Evolutionary conservation across 2,329 filamentous ascomycete species (phyloP).

Genomic region (Exophiala bonariae): DNA sequence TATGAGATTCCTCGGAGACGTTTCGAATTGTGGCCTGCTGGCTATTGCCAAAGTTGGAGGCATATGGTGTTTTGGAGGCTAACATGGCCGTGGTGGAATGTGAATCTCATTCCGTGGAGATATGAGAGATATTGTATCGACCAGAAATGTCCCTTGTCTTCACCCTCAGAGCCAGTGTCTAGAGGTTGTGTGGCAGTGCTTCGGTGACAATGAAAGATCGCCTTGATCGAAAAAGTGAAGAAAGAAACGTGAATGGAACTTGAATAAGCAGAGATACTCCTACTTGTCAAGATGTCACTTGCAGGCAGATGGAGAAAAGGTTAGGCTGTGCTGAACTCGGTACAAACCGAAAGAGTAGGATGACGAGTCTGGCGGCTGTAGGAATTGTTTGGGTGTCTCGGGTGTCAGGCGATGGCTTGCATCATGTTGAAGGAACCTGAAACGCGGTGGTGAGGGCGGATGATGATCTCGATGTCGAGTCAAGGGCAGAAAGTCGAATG

Average conservation of each 20-base stretch:
- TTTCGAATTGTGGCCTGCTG: constrained; percentile 22
- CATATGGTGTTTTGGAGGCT: constrained; percentile 43
- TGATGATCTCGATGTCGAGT: constrained; percentile 1
- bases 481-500: constrained; percentile 4
- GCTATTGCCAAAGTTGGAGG: constrained; percentile 31
- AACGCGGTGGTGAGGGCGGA: constrained; percentile 1
- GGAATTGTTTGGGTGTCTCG: constrained; percentile 2
- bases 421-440: constrained; percentile 4
- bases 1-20: constrained; percentile 27
- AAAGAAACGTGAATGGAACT: too few relatives aligned
- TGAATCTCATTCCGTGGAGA: not conserved
- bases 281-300: too few relatives aligned
- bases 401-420: constrained; percentile 7
- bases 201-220: too few relatives aligned
- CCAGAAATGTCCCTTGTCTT: too few relatives aligned
- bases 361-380: constrained; percentile 16
- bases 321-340: constrained; percentile 1
- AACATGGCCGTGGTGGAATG: constrained; percentile 35
- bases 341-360: constrained; percentile 4
- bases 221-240: too few relatives aligned
- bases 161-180: too few relatives aligned
- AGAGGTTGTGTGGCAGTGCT: too few relatives aligned
- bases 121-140: not conserved
- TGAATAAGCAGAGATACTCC: too few relatives aligned
- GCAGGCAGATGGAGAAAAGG: not conserved